Conservation (phyloP, 1,284 basidiomycete species). For the Coniferiporia weirii region DNA sequence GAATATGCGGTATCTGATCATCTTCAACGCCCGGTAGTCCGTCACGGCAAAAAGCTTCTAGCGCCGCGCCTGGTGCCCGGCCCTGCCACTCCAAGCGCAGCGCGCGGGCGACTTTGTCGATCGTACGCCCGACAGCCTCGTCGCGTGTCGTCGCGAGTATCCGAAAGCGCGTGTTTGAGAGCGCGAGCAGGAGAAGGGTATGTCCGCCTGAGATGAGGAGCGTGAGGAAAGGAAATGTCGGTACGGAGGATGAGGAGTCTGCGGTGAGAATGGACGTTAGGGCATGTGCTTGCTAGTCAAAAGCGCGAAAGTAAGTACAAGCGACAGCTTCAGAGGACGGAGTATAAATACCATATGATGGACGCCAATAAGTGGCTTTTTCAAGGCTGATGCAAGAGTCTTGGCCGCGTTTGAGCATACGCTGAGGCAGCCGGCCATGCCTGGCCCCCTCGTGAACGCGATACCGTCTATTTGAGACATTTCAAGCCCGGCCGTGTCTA, state of each 20-base stretch:
- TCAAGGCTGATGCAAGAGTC: slow-evolving; percentile 68
- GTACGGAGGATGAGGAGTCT: slow-evolving; percentile 37
- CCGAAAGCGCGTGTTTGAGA: slow-evolving; percentile 51
- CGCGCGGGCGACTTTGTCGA: slow-evolving; percentile 75
- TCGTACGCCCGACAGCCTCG: slow-evolving; percentile 71
- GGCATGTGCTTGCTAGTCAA: slow-evolving; percentile 86
- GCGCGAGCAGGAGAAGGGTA: slow-evolving; percentile 78
- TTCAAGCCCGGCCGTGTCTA: slow-evolving; percentile 55
- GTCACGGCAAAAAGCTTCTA: no score
- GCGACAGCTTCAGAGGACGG: not conserved
- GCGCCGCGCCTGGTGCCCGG: no score
- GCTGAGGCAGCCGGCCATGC: slow-evolving; percentile 76
- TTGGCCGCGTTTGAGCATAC: slow-evolving; percentile 78
- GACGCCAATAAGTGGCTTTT: slow-evolving; percentile 81
- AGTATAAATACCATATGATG: slow-evolving; percentile 79
- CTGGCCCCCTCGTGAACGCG: slow-evolving; percentile 88
- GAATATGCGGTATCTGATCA: slow-evolving; percentile 23
- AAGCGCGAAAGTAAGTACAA: slow-evolving; percentile 6
- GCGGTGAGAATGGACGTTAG: slow-evolving; percentile 78
- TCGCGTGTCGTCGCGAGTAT: slow-evolving; percentile 76
- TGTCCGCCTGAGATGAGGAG: slow-evolving; percentile 89
- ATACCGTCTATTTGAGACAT: slow-evolving; percentile 74
- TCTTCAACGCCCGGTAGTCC: slow-evolving; percentile 25
- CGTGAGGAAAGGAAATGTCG: slow-evolving; percentile 81
- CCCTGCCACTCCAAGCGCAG: no score